These are phyloP conservation scores for Yamadazyma paraphyllophila DNA, from an alignment of 805 yeast genomes.

Conservation along the genomic window DNA sequence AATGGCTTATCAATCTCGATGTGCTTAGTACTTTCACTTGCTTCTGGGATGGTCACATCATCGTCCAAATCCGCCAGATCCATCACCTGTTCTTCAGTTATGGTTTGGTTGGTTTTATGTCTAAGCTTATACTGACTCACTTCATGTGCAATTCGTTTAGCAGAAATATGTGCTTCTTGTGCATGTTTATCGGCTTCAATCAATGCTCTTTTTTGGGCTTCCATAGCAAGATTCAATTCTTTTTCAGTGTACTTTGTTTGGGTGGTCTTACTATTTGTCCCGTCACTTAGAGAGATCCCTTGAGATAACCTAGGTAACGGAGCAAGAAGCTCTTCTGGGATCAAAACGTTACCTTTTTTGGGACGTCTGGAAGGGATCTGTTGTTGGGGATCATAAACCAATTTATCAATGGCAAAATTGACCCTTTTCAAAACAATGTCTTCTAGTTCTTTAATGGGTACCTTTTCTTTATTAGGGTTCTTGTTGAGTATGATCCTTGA, in stretches of 20 bases:
- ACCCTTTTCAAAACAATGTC: slow-evolving; percentile 55
- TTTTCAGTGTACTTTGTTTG: slow-evolving; percentile 38
- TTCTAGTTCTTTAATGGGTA: slow-evolving; percentile 26
- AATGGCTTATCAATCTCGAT: slow-evolving; percentile 71
- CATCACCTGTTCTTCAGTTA: slow-evolving; percentile 5
- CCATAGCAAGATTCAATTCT: slow-evolving; percentile 57
- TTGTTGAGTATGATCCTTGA: slow-evolving; percentile 42
- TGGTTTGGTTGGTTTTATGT: slow-evolving; percentile 6
- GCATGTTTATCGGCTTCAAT: slow-evolving; percentile 71
- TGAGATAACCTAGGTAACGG: slow-evolving; percentile 62
- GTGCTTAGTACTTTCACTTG: slow-evolving; percentile 8
- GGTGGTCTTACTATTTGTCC: slow-evolving; percentile 24
- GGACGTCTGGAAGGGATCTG: slow-evolving; percentile 61
- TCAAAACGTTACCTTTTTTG: slow-evolving; percentile 48
- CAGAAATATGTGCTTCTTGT: slow-evolving; percentile 71
- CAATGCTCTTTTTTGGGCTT: slow-evolving; percentile 51
- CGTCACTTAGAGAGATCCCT: slow-evolving; percentile 57
- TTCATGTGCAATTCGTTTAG: slow-evolving; percentile 66
- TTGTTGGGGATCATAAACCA: slow-evolving; percentile 73
- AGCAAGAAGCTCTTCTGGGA: slow-evolving; percentile 65
- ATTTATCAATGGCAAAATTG: slow-evolving; percentile 71
- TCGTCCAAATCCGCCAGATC: slow-evolving; percentile 17
- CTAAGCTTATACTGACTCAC: slow-evolving; percentile 45
- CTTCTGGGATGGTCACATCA: not conserved
- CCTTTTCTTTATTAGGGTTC: slow-evolving; percentile 39